phyloP scores from a whole-genome alignment of 2,329 filamentous ascomycete genomes.

The Ceratocystis harringtonii region DNA sequence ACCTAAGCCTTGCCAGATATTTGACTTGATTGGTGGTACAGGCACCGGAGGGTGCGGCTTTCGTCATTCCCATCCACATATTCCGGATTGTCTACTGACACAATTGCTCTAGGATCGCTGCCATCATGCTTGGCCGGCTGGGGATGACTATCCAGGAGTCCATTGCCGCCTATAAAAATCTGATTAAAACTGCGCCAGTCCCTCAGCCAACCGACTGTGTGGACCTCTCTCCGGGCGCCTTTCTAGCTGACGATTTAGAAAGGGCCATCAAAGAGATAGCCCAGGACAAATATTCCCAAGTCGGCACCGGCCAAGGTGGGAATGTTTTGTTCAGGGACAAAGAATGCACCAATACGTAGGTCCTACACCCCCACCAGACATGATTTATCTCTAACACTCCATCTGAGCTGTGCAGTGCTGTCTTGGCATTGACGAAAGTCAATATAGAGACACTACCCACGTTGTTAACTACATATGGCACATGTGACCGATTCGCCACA shows the following conservation, averaged over 20 bases:
- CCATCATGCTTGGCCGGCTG: not conserved
- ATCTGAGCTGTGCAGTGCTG: not conserved
- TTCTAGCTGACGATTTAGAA: not conserved
- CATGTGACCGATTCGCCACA: not conserved
- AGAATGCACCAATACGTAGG: not conserved
- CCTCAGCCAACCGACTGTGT: not conserved
- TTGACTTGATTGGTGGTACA: conserved; percentile 23
- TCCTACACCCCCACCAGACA: not conserved
- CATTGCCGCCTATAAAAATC: not conserved
- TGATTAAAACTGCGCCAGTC: not conserved
- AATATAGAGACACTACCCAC: conserved; percentile 17
- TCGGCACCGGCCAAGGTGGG: fast-evolving
- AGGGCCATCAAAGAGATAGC: not conserved
- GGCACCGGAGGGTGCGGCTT: conserved; percentile 22
- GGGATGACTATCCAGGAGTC: not conserved
- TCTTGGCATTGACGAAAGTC: not conserved
- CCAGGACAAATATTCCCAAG: fast-evolving
- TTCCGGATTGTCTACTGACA: not conserved
- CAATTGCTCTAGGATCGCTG: not conserved
- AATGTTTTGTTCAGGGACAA: not conserved
- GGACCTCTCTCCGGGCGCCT: not conserved
- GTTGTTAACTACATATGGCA: conserved; percentile 22
- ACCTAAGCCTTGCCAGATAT: conserved; percentile 21
- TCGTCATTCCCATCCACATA: conserved; percentile 8
- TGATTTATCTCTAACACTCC: not conserved